Conservation (phyloP, 164 flowering plant species). For the Annona squamosa region DNA sequence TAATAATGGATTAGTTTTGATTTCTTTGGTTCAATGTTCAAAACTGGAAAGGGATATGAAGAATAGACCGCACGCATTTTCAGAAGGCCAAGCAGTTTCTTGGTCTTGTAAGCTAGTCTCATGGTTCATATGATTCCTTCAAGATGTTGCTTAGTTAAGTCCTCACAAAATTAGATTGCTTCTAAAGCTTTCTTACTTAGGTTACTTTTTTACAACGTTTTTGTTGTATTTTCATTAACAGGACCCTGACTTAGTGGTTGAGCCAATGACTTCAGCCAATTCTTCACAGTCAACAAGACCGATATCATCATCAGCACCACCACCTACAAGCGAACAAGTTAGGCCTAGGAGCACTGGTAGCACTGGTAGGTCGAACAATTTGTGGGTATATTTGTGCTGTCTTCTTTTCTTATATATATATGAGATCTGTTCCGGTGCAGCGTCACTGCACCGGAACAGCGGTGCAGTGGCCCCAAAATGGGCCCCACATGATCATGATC, state of each 20-base stretch:
- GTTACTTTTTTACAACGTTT: background rate
- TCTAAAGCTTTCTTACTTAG: background rate
- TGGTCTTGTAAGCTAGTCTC: background rate
- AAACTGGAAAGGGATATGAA: background rate
- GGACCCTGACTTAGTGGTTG: constrained; percentile 91
- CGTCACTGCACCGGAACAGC: no score
- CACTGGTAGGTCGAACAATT: background rate
- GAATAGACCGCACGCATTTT: background rate
- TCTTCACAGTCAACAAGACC: constrained; percentile 58
- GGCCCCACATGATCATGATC: no score
- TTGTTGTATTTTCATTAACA: constrained; percentile 19
- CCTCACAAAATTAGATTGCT: background rate
- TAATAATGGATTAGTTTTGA: background rate
- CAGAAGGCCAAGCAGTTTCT: background rate
- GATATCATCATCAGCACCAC: constrained; percentile 42
- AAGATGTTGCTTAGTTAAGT: background rate
- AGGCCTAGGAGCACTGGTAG: constrained; percentile 55
- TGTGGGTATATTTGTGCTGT: background rate
- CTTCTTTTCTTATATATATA: background rate
- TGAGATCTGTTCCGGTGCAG: no score
- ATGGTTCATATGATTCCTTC: background rate
- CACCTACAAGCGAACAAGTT: constrained; percentile 49
- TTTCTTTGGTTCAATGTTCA: background rate
- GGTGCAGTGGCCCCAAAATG: no score
- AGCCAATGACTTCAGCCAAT: constrained; percentile 56